Evolutionary conservation across 106 monocot genomes (phyloP).

Genomic region (Narthecium ossifragum): DNA sequence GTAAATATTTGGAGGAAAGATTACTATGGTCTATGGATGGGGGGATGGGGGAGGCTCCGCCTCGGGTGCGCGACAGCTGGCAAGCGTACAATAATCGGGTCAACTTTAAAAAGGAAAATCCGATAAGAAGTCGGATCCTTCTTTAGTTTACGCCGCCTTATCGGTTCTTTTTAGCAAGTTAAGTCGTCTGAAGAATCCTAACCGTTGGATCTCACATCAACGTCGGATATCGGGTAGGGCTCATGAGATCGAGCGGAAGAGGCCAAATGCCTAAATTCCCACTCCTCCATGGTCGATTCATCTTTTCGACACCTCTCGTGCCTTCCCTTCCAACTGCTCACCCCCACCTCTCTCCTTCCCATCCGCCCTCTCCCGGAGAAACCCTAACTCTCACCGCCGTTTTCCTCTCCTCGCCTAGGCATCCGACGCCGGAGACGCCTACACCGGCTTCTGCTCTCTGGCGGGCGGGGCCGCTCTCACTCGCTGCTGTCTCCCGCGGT

Average conservation of each 20-base stretch:
- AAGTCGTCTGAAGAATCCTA: background rate
- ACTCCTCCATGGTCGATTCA: too few species aligned
- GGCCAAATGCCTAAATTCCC: background rate
- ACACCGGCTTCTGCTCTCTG: too few species aligned
- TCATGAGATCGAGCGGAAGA: background rate
- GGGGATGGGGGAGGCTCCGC: too few species aligned
- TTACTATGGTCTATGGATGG: too few species aligned
- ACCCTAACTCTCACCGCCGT: conserved; percentile 7
- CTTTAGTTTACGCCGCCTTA: background rate
- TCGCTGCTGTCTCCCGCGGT: too few species aligned
- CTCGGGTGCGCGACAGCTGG: too few species aligned
- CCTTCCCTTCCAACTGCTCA: background rate
- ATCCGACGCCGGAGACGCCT: too few species aligned
- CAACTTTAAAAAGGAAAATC: background rate
- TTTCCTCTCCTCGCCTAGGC: background rate
- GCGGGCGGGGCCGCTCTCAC: too few species aligned
- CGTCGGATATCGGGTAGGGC: background rate
- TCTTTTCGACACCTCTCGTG: too few species aligned
- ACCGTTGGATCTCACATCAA: conserved; percentile 6
- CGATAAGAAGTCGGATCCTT: conserved; percentile 1
- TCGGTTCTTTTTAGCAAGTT: background rate
- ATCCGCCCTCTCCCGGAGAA: background rate
- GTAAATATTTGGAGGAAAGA: too few species aligned
- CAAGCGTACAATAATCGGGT: background rate
- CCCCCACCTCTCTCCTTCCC: background rate